These are phyloP conservation scores for Penicillium lagena DNA, from an alignment of 495 filamentous ascomycete species.

Conservation along the genomic window DNA sequence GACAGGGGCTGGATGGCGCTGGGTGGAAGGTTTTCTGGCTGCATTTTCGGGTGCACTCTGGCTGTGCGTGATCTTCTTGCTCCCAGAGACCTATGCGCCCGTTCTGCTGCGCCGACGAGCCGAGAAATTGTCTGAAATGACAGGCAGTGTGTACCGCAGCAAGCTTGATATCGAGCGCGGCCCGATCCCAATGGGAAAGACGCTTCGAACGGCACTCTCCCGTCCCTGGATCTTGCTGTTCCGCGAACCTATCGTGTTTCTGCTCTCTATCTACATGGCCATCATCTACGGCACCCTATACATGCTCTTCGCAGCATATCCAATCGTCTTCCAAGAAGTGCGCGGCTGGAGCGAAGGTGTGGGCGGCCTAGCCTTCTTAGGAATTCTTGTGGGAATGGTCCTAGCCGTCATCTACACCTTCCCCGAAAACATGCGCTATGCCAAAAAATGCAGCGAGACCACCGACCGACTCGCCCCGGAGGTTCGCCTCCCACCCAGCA, in stretches of 20 bases:
- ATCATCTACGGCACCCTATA: conserved; percentile 69
- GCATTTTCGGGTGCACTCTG: conserved; percentile 40
- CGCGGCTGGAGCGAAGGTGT: conserved; percentile 66
- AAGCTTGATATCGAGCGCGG: conserved; percentile 32
- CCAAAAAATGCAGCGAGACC: conserved; percentile 20
- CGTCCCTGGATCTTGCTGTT: conserved; percentile 37
- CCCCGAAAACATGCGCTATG: conserved; percentile 35
- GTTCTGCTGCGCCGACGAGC: conserved; percentile 46
- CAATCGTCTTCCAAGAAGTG: conserved; percentile 67
- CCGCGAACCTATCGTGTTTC: conserved; percentile 47
- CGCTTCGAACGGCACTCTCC: conserved; percentile 29
- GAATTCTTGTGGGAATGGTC: conserved; percentile 73
- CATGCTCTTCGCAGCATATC: conserved; percentile 69
- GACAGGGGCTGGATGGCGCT: conserved; percentile 51
- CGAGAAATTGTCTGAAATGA: conserved; percentile 38
- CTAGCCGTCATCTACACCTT: conserved; percentile 41
- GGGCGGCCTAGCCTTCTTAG: conserved; percentile 64
- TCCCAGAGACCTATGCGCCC: conserved; percentile 52
- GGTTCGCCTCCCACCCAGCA: conserved; percentile 29
- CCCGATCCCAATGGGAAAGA: conserved; percentile 13
- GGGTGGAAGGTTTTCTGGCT: conserved; percentile 51
- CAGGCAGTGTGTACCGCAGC: conserved; percentile 44
- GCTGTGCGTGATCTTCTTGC: conserved; percentile 36
- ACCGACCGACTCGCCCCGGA: conserved; percentile 33
- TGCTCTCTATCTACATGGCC: conserved; percentile 61